Conservation (phyloP, 2,329 filamentous ascomycete species). For the Cordyceps sp. region DNA sequence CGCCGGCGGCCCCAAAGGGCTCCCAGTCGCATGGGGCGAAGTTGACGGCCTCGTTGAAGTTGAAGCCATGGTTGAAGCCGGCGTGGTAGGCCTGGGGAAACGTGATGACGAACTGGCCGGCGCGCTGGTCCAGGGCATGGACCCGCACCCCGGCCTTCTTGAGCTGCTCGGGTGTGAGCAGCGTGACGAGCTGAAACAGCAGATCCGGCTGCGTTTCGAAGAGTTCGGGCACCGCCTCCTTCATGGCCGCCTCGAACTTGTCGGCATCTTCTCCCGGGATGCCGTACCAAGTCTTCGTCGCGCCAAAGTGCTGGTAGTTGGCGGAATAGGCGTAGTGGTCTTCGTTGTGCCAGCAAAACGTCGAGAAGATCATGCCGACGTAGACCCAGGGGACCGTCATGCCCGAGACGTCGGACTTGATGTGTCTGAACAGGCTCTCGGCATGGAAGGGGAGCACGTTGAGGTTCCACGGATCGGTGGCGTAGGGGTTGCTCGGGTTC, state of each 20-base stretch:
- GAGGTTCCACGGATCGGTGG: slow-evolving; percentile 87
- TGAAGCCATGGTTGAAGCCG: slow-evolving; percentile 97
- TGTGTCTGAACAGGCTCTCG: slow-evolving; percentile 88
- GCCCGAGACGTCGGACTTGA: slow-evolving; percentile 94
- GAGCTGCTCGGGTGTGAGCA: slow-evolving; percentile 83
- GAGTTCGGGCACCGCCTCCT: slow-evolving; percentile 81
- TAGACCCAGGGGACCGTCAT: slow-evolving; percentile 99
- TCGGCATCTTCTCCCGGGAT: slow-evolving; percentile 87
- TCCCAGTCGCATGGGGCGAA: slow-evolving; percentile 96
- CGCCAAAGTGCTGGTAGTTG: slow-evolving; percentile 96
- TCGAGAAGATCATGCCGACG: slow-evolving; percentile 98
- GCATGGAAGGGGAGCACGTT: slow-evolving; percentile 81
- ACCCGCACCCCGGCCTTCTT: slow-evolving; percentile 86
- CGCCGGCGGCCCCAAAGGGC: slow-evolving; percentile 71
- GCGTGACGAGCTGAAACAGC: slow-evolving; percentile 90
- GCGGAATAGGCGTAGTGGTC: slow-evolving; percentile 96
- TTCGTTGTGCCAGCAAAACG: slow-evolving; percentile 98
- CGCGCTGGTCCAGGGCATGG: slow-evolving; percentile 88
- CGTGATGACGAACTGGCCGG: slow-evolving; percentile 89
- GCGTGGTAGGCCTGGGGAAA: slow-evolving; percentile 96
- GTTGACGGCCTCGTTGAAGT: slow-evolving; percentile 97
- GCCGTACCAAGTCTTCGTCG: slow-evolving; percentile 98
- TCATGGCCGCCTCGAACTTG: slow-evolving; percentile 92
- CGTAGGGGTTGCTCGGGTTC: slow-evolving; percentile 72
- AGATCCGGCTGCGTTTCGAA: slow-evolving; percentile 96